Base-by-base conservation (phyloP, 2,329 filamentous ascomycete species). In the Curvularia sp. region DNA sequence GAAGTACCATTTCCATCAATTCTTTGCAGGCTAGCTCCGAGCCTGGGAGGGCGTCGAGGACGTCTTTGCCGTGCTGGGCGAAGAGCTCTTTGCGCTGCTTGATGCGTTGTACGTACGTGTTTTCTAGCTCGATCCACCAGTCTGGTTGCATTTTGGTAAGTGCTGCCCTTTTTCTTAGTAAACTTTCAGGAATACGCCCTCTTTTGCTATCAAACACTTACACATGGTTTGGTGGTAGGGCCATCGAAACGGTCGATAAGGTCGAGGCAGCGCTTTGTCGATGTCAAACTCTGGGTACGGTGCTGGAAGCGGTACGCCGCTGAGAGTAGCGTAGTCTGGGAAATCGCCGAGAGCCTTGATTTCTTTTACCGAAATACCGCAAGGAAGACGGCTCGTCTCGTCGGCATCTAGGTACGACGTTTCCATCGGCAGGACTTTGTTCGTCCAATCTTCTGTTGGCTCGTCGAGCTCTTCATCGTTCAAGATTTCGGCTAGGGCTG, bases 201-300 rank as follows among this genome's bases (percentile, higher is more conserved):
- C 9, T 27, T 47, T 47, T 10, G 3, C 13, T 41, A 23, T 5
- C 21, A 1, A 19, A 5, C 32, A 82, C 88, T 67, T 84, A 94
- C 91, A 91, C 92, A 96, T 96, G 0, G 92, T 96, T 72, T 96
- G 92, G 72, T 95, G 91, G 71, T 96, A 96, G 0, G 83, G 80
- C 92, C 92, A 96, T 68, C 92, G 78, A 42, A 96, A 90, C 0
- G 92, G 92, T 39, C 92, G 83, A 72, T 93, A 96, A 0, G 92
- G 92, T 56, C 92, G 82, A 1, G 92, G 85, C 9, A 83, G 68
- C 0, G 92, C 91, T 61, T 81, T 90, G 13, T 83, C 78, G 53
- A 93, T 87, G 61, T 91, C 80, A 71, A 95, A 95, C 4, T 84
- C 80, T 1, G 73, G 67, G 55, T 90, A 88, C 0, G 89, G 81